These are phyloP conservation scores for Acacia concinna DNA, from an alignment of 331 rosid species.

Conservation along the genomic window DNA sequence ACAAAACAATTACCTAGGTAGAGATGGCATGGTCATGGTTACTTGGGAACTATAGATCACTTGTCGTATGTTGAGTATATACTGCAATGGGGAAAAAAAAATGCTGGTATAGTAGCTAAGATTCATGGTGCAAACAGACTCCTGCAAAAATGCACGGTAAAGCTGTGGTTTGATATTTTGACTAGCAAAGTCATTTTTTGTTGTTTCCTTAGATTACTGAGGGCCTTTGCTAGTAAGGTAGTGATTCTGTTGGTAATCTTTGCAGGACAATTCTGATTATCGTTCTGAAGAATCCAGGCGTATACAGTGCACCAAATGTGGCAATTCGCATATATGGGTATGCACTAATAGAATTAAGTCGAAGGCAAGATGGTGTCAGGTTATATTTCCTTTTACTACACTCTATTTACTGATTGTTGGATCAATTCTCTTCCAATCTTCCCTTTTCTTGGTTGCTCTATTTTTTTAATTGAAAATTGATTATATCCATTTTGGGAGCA, in stretches of 20 bases:
- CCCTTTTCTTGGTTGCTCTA: slow-evolving; percentile 4
- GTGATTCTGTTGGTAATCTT: slow-evolving; percentile 26
- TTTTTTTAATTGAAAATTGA: slow-evolving; percentile 7
- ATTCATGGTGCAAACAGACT: neutral
- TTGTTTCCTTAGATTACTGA: slow-evolving; percentile 3
- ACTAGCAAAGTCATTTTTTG: slow-evolving; percentile 7
- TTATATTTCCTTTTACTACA: slow-evolving; percentile 35
- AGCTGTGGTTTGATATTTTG: slow-evolving; percentile 5
- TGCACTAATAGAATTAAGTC: slow-evolving; percentile 89
- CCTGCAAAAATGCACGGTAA: neutral
- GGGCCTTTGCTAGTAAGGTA: slow-evolving; percentile 12
- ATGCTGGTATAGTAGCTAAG: neutral
- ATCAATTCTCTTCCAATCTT: slow-evolving; percentile 3
- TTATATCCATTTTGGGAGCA: slow-evolving; percentile 38
- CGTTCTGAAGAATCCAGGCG: slow-evolving; percentile 90
- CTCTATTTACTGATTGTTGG: slow-evolving; percentile 1
- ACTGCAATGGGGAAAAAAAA: neutral
- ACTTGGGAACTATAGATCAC: neutral
- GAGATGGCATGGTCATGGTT: neutral
- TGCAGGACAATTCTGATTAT: slow-evolving; percentile 70
- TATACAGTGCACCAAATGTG: slow-evolving; percentile 93
- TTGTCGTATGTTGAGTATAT: neutral
- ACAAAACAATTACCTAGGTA: neutral
- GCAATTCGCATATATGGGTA: slow-evolving; percentile 96
- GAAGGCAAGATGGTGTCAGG: slow-evolving; percentile 99